Conservation (phyloP, 352 stramenopile genomes). For the Phytophthora multivora region DNA sequence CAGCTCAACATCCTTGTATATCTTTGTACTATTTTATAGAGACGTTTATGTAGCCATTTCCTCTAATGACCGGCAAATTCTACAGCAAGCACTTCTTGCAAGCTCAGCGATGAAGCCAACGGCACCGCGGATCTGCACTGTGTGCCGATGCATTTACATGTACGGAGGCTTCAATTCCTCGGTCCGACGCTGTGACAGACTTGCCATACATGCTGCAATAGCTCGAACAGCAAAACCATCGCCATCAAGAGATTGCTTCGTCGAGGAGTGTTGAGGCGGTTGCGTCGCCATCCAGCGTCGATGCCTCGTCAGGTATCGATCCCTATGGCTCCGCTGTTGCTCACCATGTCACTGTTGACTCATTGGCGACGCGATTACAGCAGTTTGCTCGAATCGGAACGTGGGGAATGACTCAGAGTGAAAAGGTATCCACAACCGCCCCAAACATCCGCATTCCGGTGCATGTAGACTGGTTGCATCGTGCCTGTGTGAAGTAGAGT, state of each 20-base stretch:
- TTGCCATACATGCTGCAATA: no score
- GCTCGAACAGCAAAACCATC: slow-evolving; percentile 20
- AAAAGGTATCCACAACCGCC: background rate
- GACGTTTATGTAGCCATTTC: slow-evolving; percentile 1
- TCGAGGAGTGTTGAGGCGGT: background rate
- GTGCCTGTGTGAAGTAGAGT: no score
- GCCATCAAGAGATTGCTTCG: slow-evolving; percentile 17
- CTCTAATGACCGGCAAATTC: background rate
- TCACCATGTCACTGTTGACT: background rate
- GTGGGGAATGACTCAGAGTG: background rate
- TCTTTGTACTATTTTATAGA: background rate
- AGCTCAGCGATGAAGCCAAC: background rate
- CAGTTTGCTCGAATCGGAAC: background rate
- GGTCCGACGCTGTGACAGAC: slow-evolving; percentile 4
- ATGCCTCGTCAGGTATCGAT: background rate
- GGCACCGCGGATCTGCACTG: slow-evolving; percentile 1
- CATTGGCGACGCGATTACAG: background rate
- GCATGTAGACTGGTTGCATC: no score
- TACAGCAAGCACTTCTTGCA: background rate
- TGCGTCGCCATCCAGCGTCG: background rate
- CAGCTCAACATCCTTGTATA: slow-evolving; percentile 16
- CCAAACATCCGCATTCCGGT: no score
- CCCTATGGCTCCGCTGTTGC: background rate
- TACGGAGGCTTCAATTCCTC: slow-evolving; percentile 11
- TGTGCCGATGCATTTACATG: no score